Evolutionary conservation across 164 flowering plant genomes (phyloP).

Genomic region (Dillenia turbinata): DNA sequence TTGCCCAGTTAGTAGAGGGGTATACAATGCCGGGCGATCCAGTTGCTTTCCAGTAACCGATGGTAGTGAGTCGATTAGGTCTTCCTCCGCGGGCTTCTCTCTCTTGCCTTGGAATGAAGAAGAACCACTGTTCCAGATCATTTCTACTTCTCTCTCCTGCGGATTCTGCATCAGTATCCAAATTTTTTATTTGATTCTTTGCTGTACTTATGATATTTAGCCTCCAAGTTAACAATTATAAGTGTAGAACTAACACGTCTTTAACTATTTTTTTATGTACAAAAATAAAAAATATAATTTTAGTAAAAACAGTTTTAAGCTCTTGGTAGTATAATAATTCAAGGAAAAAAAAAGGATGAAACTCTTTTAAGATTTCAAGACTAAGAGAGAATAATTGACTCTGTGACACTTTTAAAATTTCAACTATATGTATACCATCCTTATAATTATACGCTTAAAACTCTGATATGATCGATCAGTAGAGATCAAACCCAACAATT

Average conservation of each 20-base stretch:
- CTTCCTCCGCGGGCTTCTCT: slow-evolving; percentile 64
- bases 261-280: too few relatives aligned
- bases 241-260: too few relatives aligned
- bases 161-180: slow-evolving; percentile 20
- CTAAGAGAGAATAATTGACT: too few relatives aligned
- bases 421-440: too few relatives aligned
- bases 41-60: slow-evolving; percentile 76
- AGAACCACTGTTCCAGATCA: slow-evolving; percentile 64
- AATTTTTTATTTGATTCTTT: too few relatives aligned
- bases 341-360: slow-evolving; percentile 14
- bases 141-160: slow-evolving; percentile 34
- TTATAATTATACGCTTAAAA: too few relatives aligned
- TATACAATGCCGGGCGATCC: slow-evolving; percentile 58
- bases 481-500: background rate
- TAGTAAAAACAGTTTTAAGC: too few relatives aligned
- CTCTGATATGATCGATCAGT: background rate
- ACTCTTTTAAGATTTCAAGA: too few relatives aligned
- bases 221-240: too few relatives aligned
- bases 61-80: slow-evolving; percentile 40
- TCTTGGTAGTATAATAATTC: too few relatives aligned
- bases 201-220: too few relatives aligned
- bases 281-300: too few relatives aligned
- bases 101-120: slow-evolving; percentile 57
- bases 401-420: slow-evolving; percentile 4
- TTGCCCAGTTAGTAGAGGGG: slow-evolving; percentile 28